Conservation (phyloP, 1,139 yeast species). For the Oligophagozyma castellii region DNA sequence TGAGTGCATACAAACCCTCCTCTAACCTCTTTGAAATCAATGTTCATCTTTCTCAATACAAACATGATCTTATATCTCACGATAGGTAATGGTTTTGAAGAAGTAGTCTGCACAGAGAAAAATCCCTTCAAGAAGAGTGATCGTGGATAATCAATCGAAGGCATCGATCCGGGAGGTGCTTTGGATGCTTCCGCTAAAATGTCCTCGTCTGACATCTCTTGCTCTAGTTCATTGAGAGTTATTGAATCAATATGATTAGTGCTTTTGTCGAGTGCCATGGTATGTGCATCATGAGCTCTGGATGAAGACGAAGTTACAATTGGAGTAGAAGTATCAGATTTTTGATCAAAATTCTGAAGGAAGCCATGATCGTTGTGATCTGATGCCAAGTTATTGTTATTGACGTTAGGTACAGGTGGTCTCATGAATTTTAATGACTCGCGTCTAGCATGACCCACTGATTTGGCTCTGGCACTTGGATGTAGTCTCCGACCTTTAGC, state of each 20-base stretch:
- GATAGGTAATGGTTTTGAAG: conserved; percentile 81
- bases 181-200: conserved; percentile 52
- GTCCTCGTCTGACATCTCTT: conserved; percentile 42
- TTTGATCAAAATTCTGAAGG: conserved; percentile 48
- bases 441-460: conserved; percentile 68
- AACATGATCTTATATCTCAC: conserved; percentile 76
- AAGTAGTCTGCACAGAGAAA: conserved; percentile 89
- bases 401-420: conserved; percentile 25
- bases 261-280: conserved; percentile 2
- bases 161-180: conserved; percentile 77
- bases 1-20: conserved; percentile 90
- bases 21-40: conserved; percentile 75
- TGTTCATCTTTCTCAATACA: conserved; percentile 64
- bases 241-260: conserved; percentile 2
- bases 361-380: conserved; percentile 26
- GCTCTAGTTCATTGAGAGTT: conserved; percentile 7
- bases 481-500: conserved; percentile 35
- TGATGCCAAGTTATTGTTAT: conserved; percentile 15
- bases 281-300: conserved; percentile 1
- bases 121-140: conserved; percentile 88
- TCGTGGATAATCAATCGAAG: conserved; percentile 85
- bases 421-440: conserved; percentile 34
- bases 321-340: background rate
- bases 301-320: conserved; percentile 3
- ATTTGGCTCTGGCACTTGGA: conserved; percentile 82